phyloP scores from a whole-genome alignment of 1,284 basidiomycete genomes.

The Veloporphyrellus conicus region DNA sequence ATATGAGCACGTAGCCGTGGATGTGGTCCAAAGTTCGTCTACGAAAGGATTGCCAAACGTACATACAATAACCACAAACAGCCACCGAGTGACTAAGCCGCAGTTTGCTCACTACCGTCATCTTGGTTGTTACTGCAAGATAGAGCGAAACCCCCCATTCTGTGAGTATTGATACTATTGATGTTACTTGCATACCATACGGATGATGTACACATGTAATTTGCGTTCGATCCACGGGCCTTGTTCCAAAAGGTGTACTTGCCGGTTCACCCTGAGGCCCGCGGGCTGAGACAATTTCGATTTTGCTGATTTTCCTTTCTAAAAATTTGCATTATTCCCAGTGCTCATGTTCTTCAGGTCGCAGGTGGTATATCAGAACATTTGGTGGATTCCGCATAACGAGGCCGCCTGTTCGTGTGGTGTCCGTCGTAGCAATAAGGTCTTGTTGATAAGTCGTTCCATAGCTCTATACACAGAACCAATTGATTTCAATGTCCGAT shows the following conservation, averaged over 20 bases:
- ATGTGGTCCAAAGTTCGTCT: neutral
- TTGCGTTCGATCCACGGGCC: conserved; percentile 70
- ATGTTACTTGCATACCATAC: neutral
- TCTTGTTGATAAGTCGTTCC: conserved; percentile 16
- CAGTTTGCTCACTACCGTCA: neutral
- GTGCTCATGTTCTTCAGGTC: conserved; percentile 4
- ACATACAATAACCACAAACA: conserved; percentile 15
- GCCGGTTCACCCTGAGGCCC: conserved; percentile 66
- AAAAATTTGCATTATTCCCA: conserved; percentile 5
- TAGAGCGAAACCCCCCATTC: neutral
- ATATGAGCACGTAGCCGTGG: neutral
- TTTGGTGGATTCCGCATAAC: conserved; percentile 7
- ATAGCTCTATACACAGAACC: conserved; percentile 16
- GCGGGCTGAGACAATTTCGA: conserved; percentile 62
- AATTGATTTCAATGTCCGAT: conserved; percentile 27
- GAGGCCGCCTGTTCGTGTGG: conserved; percentile 14
- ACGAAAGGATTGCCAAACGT: conserved; percentile 1
- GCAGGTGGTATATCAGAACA: neutral
- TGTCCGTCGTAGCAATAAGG: conserved; percentile 12
- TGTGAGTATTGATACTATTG: conserved; percentile 16
- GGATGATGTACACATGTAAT: conserved; percentile 69
- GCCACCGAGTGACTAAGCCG: conserved; percentile 6
- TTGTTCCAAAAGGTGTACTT: conserved; percentile 65
- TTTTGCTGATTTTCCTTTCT: conserved; percentile 39
- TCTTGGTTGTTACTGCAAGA: neutral